These are phyloP conservation scores for Mentha longifolia DNA, from an alignment of 257 asterid genomes.

Conservation along the genomic window DNA sequence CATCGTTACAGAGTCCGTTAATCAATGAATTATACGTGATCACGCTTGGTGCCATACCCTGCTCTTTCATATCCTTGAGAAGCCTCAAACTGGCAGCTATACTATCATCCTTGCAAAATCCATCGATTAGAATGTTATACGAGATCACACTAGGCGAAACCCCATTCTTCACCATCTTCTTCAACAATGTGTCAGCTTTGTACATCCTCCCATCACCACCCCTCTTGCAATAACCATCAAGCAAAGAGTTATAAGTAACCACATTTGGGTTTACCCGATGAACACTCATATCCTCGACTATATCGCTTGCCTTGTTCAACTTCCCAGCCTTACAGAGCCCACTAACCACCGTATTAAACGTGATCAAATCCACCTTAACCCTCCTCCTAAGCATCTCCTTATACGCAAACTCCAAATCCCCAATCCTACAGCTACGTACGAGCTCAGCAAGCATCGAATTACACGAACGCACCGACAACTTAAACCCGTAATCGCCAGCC, in stretches of 20 bases:
- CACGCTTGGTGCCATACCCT: constrained; percentile 50
- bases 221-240: constrained; percentile 76
- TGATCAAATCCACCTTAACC: constrained; percentile 49
- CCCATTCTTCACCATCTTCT: constrained; percentile 73
- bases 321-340: constrained; percentile 87
- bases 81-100: constrained; percentile 56
- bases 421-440: constrained; percentile 54
- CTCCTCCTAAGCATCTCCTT: constrained; percentile 84
- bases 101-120: constrained; percentile 80
- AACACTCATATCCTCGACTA: constrained; percentile 81
- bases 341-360: constrained; percentile 63
- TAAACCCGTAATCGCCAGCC: constrained; percentile 75
- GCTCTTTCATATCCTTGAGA: constrained; percentile 68
- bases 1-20: constrained; percentile 61
- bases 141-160: constrained; percentile 62
- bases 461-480: constrained; percentile 62
- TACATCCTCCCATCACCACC: constrained; percentile 77
- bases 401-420: constrained; percentile 58
- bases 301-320: constrained; percentile 72
- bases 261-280: constrained; percentile 65
- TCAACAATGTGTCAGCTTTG: constrained; percentile 63
- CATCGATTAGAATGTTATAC: constrained; percentile 71
- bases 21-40: constrained; percentile 72
- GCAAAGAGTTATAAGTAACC: constrained; percentile 70
- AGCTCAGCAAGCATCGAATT: constrained; percentile 59